These are phyloP conservation scores for Linderniella brevidens DNA, from an alignment of 257 asterid genomes.

Conservation along the genomic window DNA sequence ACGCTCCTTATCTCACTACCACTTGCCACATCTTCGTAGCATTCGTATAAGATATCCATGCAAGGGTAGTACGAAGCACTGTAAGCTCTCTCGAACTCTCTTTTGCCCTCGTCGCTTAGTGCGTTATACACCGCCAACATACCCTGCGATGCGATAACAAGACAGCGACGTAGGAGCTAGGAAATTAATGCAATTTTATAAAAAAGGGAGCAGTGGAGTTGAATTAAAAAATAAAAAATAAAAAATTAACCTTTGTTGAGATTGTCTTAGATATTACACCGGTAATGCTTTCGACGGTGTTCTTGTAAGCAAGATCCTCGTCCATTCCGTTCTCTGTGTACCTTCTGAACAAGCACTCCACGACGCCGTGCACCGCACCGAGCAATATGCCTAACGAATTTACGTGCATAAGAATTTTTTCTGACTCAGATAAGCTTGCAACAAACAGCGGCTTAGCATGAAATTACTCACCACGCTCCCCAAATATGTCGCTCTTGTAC, in stretches of 20 bases:
- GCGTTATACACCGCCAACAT: slow-evolving; percentile 80
- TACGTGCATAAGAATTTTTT: slow-evolving; percentile 6
- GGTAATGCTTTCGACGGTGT: slow-evolving; percentile 84
- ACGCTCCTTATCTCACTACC: slow-evolving; percentile 91
- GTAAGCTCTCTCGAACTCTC: slow-evolving; percentile 66
- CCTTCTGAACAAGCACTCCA: slow-evolving; percentile 83
- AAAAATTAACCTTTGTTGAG: slow-evolving; percentile 56
- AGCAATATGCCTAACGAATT: slow-evolving; percentile 77
- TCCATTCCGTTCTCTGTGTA: slow-evolving; percentile 84
- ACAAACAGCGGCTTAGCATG: not conserved
- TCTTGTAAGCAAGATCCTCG: slow-evolving; percentile 87
- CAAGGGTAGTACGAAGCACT: slow-evolving; percentile 92
- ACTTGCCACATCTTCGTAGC: slow-evolving; percentile 93
- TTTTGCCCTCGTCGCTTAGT: slow-evolving; percentile 62
- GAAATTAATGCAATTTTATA: too few relatives aligned
- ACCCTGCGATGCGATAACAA: slow-evolving; percentile 37
- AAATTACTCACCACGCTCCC: slow-evolving; percentile 63
- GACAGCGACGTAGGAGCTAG: slow-evolving; percentile 4
- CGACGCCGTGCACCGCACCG: slow-evolving; percentile 96
- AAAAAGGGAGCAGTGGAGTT: too few relatives aligned
- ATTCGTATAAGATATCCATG: slow-evolving; percentile 91
- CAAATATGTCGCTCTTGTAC: slow-evolving; percentile 88
- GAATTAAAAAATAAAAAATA: too few relatives aligned
- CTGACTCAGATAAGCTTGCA: slow-evolving; percentile 6
- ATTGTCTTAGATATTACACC: slow-evolving; percentile 76